These are phyloP conservation scores for Hysterium pulicare DNA, from an alignment of 2,329 filamentous ascomycete genomes.

Conservation along the genomic window DNA sequence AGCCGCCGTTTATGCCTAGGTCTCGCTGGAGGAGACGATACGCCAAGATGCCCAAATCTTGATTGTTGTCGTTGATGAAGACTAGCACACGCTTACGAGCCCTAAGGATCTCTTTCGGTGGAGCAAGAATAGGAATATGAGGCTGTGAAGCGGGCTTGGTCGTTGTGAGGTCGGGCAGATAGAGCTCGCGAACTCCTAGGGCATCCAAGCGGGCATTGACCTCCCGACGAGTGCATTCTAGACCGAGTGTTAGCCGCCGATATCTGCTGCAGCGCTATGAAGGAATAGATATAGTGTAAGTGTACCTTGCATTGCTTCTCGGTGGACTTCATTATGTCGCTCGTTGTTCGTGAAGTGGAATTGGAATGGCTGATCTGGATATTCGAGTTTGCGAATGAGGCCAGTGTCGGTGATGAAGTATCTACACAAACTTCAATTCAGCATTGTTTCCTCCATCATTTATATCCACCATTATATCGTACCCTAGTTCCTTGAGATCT, in stretches of 20 bases:
- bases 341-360: constrained; percentile 70
- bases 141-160: constrained; percentile 45
- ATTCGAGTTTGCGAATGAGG: constrained; percentile 66
- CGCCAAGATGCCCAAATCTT: constrained; percentile 73
- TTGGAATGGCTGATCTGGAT: constrained; percentile 69
- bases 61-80: constrained; percentile 67
- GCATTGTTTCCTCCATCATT: neutral
- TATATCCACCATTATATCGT: constrained; percentile 10
- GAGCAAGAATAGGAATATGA: constrained; percentile 68
- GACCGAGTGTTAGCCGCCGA: constrained; percentile 4
- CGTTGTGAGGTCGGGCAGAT: constrained; percentile 57
- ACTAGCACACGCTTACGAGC: constrained; percentile 64
- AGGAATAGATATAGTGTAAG: neutral
- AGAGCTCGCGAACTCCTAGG: constrained; percentile 58
- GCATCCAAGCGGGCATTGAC: constrained; percentile 60
- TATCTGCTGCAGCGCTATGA: constrained; percentile 7
- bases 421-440: constrained; percentile 45
- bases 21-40: constrained; percentile 62
- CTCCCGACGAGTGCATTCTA: constrained; percentile 62
- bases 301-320: constrained; percentile 59
- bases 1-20: constrained; percentile 69
- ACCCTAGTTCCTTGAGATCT: constrained; percentile 71
- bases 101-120: constrained; percentile 49
- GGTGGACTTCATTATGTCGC: constrained; percentile 73
- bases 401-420: constrained; percentile 77